Base-by-base conservation (phyloP, 2,329 filamentous ascomycete genomes). In the Fusarium duplospermum region DNA sequence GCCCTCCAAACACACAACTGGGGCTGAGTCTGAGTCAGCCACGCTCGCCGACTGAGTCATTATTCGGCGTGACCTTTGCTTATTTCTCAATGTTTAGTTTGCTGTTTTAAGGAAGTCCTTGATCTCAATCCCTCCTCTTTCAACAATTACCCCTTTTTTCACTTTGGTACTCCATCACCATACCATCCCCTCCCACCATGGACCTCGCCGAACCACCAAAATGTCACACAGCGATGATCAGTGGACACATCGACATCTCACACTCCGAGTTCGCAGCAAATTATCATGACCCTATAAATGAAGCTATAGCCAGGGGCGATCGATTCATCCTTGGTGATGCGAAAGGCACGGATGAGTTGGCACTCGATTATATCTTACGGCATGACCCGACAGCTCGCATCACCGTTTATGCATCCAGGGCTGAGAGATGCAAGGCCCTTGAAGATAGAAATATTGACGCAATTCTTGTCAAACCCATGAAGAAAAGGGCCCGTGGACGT, bases 351-450 rank as follows among this genome's bases (percentile, higher is more conserved):
- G 54, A 58, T 38, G 33, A 58, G 35, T 20, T 40, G 16, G 54
- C 54, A 36, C 54, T 58, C 54, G 54, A 58, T 4, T 58, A 58
- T 16, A 58, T 58, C 22, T 7, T 40, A 13, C 33, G 24, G 20
- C 33, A 9, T 11, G 22, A 40, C 6, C 54, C 54, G 10, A 20
- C 54, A 27, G 54, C 54, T 10, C 54, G 35, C 10, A 38, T 58
- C 54, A 58, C 54, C 16, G 54, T 58, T 27, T 58, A 58, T 38
- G 54, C 54, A 14, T 58, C 54, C 11, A 58, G 54, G 54, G 54
- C 54, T 3, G 33, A 58, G 31, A 58, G 54, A 58, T 58, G 54
- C 31, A 38, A 40, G 6, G 54, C 35, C 54, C 22, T 58, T 14
- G 18, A 29, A 13, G 54, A 58, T n/a, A 40, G 54, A 58, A 58